Base-by-base conservation (phyloP, 805 yeast species). In the Wickerhamomyces bisporus region DNA sequence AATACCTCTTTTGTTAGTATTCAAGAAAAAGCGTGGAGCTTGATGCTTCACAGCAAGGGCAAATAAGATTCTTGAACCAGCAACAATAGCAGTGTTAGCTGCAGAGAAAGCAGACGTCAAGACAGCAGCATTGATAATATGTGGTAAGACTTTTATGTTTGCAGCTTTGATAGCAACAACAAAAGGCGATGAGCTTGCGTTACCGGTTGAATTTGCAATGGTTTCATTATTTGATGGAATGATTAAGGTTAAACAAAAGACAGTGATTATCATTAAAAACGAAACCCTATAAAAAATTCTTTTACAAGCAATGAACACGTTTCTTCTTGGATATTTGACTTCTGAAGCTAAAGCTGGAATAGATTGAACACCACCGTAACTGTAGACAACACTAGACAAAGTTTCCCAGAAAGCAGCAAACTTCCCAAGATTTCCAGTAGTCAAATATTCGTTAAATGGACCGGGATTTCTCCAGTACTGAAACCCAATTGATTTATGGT, bases 161-260 rank as follows among this genome's bases (percentile, higher is more conserved):
- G 81, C 82, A 45, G 70, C 70, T 55, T 74, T 71, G 39, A 65
- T 61, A 7, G 66, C 69, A 42, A 65, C 54, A 8, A 65, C 70
- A 34, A 63, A 65, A 6, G 69, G 69, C 1, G 70, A 65, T 2
- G 65, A 60, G 34, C 41, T 39, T 10, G 55, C 56, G 30, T 47
- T 46, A 60, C 45, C 66, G 53, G 34, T 54, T 49, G 32, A 53
- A 54, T 33, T 58, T 33, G 31, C 58, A 50, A 41, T 63, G 42
- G 12, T 18, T 28, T 44, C 30, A 34, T 63, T 59, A 25, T 58
- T 53, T 29, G 52, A 49, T 11, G 65, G 49, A 26, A 61, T 57
- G 43, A 63, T 55, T 44, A 63, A 42, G 7, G 64, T 56, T 27
- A 64, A 48, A 20, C 55, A 53, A 30, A 61, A 61, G 12, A 57